Base-by-base conservation (phyloP, 2,329 filamentous ascomycete genomes). In the Penicillium sp. region DNA sequence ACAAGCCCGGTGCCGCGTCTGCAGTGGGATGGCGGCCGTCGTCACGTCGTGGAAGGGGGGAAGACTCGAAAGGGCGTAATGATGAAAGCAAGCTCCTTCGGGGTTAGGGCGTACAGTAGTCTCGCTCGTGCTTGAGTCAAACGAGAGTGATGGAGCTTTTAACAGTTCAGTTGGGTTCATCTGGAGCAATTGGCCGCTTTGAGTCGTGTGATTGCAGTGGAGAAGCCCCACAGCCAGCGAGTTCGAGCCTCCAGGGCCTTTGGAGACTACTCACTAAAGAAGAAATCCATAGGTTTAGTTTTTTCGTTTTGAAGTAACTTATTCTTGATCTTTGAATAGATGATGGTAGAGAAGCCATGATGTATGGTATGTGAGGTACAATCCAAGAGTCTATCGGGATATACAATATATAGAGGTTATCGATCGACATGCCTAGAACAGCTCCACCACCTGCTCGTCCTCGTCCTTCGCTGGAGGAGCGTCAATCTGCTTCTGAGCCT, bases 401-500 rank as follows among this genome's bases (percentile, higher is more conserved):
- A 28, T 43, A 35, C 15, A 55, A 10, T 45, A 35, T 37, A 34
- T 45, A 47, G 31, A 35, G n/a, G 37, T 52, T 20, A 22, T 39
- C 34, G 48, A 55, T 34, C 34, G 7, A 43, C 31, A 39, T n/a
- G 17, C 14, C 43, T 65, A 81, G 63, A 81, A 79, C 58, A 82
- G 65, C 60, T 82, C 79, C 55, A 78, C 77, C 53, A 82, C 76
- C 59, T 77, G 71, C 51, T 78, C 70, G 56, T 81, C 75, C 57
- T 83, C 81, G 56, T 79, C 73, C 55, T 80, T 76, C 59, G 80
- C 73, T 48, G 51, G 57, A 20, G 54, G 48, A 15, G 51, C 70
- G 52, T 72, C 72, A 38, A 73, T 70, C 71, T 64, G 58, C 17
- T 65, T 67, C 62, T 67, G 65, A 20, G 77, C 71, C 58, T 81